A percentile compares a stretch with the other conserved stretches of the same genome.
Conservation (phyloP, 169 alveolate genomes). For the Plasmodium knowlesi region DNA sequence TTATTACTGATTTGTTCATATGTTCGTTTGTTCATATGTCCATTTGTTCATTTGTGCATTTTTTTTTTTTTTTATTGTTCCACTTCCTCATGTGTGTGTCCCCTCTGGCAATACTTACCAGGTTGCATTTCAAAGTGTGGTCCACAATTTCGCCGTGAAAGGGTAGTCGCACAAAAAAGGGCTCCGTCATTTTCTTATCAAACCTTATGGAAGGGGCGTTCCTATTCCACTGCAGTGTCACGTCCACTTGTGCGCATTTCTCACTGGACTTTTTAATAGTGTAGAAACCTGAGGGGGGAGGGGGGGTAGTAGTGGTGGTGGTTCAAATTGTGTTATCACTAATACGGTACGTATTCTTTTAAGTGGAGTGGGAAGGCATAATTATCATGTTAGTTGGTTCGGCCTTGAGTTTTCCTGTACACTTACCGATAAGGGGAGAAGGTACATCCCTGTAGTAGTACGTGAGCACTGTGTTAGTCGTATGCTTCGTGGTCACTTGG, state of each 20-base stretch:
- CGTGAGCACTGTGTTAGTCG: slow-evolving; percentile 8
- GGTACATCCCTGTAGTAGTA: slow-evolving; percentile 20
- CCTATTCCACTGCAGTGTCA: slow-evolving; percentile 15
- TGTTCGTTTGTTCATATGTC: background rate
- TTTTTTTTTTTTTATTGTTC: background rate
- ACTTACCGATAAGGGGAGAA: slow-evolving; percentile 22
- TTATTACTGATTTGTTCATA: background rate
- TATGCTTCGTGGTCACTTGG: slow-evolving; percentile 1
- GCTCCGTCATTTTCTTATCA: slow-evolving; percentile 9
- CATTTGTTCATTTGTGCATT: background rate
- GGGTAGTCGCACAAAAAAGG: slow-evolving; percentile 27
- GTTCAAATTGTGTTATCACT: background rate
- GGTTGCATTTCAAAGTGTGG: slow-evolving; percentile 13
- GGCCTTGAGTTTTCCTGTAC: background rate
- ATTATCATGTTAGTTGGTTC: background rate
- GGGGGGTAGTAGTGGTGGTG: no score
- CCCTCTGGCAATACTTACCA: background rate
- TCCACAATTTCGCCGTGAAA: slow-evolving; percentile 17
- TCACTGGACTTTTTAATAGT: background rate
- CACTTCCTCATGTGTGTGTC: background rate
- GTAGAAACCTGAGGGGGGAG: slow-evolving; percentile 25
- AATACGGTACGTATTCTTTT: background rate
- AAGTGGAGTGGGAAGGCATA: background rate
- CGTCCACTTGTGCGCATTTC: slow-evolving; percentile 6
- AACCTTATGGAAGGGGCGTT: background rate